A percentile compares a stretch with the other conserved stretches of the same genome.
Conservation (phyloP, 768 basidiomycete species). For the Boletus rubropictus region DNA sequence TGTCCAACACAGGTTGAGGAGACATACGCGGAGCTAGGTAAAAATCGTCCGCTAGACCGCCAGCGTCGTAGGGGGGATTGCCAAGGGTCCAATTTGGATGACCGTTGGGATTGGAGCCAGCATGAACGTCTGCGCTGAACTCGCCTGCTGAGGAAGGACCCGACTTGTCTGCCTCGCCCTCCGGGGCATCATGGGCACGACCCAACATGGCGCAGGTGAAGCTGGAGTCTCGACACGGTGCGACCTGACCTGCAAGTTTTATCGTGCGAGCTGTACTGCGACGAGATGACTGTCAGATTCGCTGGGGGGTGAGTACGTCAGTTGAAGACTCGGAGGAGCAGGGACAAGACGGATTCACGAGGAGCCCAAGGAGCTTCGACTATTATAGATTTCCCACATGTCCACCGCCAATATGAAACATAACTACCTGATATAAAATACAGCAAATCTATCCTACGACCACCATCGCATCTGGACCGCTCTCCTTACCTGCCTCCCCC, state of each 20-base stretch:
- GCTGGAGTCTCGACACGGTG: background rate
- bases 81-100: slow-evolving; percentile 6
- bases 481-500: slow-evolving; percentile 1
- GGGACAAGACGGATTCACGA: background rate
- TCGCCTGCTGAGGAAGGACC: slow-evolving; percentile 6
- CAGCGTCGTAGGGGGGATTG: slow-evolving; percentile 2
- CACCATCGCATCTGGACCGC: slow-evolving; percentile 13
- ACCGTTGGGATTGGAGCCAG: slow-evolving; percentile 2
- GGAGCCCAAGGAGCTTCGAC: background rate
- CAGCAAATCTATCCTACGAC: slow-evolving; percentile 9
- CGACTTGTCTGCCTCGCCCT: slow-evolving; percentile 7
- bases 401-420: slow-evolving; percentile 1
- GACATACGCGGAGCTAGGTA: slow-evolving; percentile 22
- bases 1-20: background rate
- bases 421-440: slow-evolving; percentile 1
- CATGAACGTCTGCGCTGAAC: slow-evolving; percentile 3
- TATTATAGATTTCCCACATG: slow-evolving; percentile 15
- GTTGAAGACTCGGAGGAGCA: background rate
- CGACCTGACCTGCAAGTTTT: background rate
- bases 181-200: slow-evolving; percentile 27
- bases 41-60: slow-evolving; percentile 12
- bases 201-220: slow-evolving; percentile 22
- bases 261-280: background rate
- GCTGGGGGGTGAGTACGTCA: background rate
- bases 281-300: background rate